These are phyloP conservation scores for Emmonsiellopsis sp. DNA, from an alignment of 2,329 filamentous ascomycete genomes.

Conservation along the genomic window DNA sequence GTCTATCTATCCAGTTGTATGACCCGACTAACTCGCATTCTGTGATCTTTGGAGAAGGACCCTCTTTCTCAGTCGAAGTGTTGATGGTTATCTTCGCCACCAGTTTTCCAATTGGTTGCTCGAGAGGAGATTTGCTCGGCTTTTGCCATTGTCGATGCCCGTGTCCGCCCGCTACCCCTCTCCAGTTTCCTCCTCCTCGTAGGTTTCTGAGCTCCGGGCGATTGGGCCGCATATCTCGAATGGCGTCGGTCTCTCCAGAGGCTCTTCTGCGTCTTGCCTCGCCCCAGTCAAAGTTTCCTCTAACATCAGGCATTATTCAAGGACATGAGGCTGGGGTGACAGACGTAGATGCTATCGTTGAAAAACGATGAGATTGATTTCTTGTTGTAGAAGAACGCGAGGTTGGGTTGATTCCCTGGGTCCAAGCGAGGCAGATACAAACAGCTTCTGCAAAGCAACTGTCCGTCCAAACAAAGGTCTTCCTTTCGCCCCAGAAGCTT, in stretches of 20 bases:
- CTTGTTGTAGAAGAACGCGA: too few species aligned
- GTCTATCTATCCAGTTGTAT: conserved; percentile 41
- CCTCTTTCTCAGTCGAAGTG: not conserved
- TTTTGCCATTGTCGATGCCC: not conserved
- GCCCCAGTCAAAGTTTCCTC: conserved; percentile 2
- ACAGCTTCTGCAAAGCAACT: too few species aligned
- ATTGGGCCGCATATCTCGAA: not conserved
- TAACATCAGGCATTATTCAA: not conserved
- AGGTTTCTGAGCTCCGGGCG: not conserved
- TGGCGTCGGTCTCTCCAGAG: conserved; percentile 2
- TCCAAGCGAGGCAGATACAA: too few species aligned
- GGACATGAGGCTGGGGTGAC: not conserved
- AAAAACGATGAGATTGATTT: too few species aligned
- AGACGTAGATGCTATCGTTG: too few species aligned
- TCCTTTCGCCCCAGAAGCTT: too few species aligned
- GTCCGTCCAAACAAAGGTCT: too few species aligned
- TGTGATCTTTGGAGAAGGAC: conserved; percentile 22
- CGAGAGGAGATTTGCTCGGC: not conserved
- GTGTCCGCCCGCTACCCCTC: not conserved
- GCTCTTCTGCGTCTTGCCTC: not conserved
- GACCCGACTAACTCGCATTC: conserved; percentile 38
- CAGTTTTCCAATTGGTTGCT: not conserved
- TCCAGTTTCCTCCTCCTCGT: not conserved
- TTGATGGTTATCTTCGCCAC: not conserved
- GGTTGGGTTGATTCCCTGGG: too few species aligned